These are phyloP conservation scores for Talaromyces piceae DNA, from an alignment of 2,329 filamentous ascomycete species.

Conservation along the genomic window DNA sequence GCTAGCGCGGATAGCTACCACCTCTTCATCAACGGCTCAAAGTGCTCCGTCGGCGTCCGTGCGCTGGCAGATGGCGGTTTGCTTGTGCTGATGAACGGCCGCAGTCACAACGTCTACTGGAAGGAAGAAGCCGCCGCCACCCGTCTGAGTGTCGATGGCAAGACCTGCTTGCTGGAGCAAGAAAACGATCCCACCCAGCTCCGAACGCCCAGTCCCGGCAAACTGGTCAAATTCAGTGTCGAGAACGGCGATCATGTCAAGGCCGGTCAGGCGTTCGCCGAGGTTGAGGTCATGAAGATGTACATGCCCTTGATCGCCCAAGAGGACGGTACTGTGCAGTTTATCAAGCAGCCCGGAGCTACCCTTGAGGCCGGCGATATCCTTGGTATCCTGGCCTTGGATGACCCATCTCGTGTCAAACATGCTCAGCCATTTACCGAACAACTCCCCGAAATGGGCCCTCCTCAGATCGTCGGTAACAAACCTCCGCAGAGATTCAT, in stretches of 20 bases:
- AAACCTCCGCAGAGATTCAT: conserved; percentile 87
- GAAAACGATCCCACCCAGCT: conserved; percentile 98
- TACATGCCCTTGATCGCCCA: conserved; percentile 97
- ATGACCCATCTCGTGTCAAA: conserved; percentile 94
- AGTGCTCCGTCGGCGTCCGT: conserved; percentile 86
- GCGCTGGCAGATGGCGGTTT: conserved; percentile 90
- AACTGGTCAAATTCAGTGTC: conserved; percentile 95
- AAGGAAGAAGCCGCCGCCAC: conserved; percentile 97
- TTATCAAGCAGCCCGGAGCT: conserved; percentile 99
- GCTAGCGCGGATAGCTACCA: conserved; percentile 92
- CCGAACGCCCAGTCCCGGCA: conserved; percentile 87
- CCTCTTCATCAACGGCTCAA: conserved; percentile 97
- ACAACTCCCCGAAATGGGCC: conserved; percentile 78
- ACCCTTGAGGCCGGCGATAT: conserved; percentile 97
- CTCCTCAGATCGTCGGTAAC: conserved; percentile 77
- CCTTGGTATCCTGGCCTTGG: conserved; percentile 89
- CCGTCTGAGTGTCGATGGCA: conserved; percentile 91
- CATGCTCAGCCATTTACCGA: conserved; percentile 90
- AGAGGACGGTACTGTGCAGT: conserved; percentile 91
- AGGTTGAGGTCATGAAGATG: conserved; percentile 99
- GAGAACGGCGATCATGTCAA: conserved; percentile 91
- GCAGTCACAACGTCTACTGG: conserved; percentile 98
- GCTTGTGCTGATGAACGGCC: conserved; percentile 79
- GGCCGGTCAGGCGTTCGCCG: conserved; percentile 87
- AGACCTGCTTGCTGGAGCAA: conserved; percentile 95